Base-by-base conservation (phyloP, 306 rosid genomes). In the Pterocarpus santalinus region DNA sequence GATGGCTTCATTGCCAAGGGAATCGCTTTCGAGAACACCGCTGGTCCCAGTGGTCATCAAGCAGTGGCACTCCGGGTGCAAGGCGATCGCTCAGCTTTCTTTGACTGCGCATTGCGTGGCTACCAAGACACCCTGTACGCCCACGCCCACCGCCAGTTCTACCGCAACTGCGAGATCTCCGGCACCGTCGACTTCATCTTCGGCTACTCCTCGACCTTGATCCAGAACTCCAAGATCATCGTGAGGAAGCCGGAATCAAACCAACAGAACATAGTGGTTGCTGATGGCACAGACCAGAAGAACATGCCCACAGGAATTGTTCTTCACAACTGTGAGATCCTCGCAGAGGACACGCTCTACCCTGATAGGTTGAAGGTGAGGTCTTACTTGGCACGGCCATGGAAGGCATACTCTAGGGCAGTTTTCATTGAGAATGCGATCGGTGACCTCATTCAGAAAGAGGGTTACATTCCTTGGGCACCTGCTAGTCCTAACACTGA, bases 1-100 rank as follows among this genome's bases (percentile, higher is more conserved):
- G 1, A 14, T 0, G 85, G 87, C 5, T 91, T 91, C 86, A 78
- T 89, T 0, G 81, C 76, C 77, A 88, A 86, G 81, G 47, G 75
- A 4, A 86, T 91, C 84, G 86, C 87, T 44, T 86, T 91, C 79
- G 64, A 17, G 12, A 91, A 91, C 91, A 83, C 82, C 0, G 97
- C 94, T 0, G 97, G 97, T 0, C 72, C 94, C 0, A 44, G 58
- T 5, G 91, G 87, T 46, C 91, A 86, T 80, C 94, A 88, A 36
- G 92, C 97, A 0, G 97, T 92, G 79, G 92, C 97, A 8, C 87
- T 90, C 5, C 80, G 90, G 0, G 88, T 84, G 6, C 92, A 82
- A 15, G 83, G 89, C n/a, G 94, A 80, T 56, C 67, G 14, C 77
- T 78, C 91, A 0, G 88, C 79, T 0, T 61, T 87, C 82, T 87